Conservation (phyloP, 2,329 filamentous ascomycete genomes). For the Metarhizium rileyi region DNA sequence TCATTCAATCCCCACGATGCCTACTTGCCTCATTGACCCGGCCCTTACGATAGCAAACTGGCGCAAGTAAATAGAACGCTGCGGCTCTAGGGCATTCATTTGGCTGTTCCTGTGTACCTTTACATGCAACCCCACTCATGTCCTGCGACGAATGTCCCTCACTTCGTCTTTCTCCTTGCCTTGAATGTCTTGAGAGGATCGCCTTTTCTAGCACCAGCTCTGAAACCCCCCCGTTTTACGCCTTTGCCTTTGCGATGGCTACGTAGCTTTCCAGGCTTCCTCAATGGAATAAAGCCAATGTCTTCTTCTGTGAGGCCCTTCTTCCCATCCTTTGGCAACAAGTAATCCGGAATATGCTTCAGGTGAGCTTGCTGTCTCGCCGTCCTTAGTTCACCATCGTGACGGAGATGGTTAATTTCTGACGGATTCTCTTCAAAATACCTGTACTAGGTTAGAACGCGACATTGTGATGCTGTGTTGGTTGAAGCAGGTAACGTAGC, state of each 20-base stretch:
- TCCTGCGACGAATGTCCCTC: background rate
- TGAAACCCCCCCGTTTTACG: constrained; percentile 16
- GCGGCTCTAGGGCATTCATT: too few relatives aligned
- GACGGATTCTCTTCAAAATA: constrained; percentile 97
- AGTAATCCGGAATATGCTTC: constrained; percentile 88
- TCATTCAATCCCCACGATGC: too few relatives aligned
- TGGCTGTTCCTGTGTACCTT: too few relatives aligned
- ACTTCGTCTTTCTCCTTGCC: constrained; percentile 40
- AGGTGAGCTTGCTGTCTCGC: constrained; percentile 81
- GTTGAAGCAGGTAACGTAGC: too few relatives aligned
- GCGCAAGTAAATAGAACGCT: too few relatives aligned
- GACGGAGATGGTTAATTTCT: constrained; percentile 76
- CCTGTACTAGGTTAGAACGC: constrained; percentile 14
- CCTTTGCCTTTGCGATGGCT: constrained; percentile 33
- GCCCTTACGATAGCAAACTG: too few relatives aligned
- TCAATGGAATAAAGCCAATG: constrained; percentile 66
- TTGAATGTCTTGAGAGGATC: constrained; percentile 91
- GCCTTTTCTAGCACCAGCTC: constrained; percentile 47
- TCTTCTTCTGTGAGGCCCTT: constrained; percentile 56
- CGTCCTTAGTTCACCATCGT: constrained; percentile 79
- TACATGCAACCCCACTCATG: too few relatives aligned
- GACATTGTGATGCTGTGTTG: background rate
- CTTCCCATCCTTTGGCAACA: constrained; percentile 70
- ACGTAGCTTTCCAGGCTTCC: constrained; percentile 42
- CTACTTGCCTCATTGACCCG: too few relatives aligned